Conservation (phyloP, 2,329 filamentous ascomycete genomes). For the Trichoderma atrobrunneum region DNA sequence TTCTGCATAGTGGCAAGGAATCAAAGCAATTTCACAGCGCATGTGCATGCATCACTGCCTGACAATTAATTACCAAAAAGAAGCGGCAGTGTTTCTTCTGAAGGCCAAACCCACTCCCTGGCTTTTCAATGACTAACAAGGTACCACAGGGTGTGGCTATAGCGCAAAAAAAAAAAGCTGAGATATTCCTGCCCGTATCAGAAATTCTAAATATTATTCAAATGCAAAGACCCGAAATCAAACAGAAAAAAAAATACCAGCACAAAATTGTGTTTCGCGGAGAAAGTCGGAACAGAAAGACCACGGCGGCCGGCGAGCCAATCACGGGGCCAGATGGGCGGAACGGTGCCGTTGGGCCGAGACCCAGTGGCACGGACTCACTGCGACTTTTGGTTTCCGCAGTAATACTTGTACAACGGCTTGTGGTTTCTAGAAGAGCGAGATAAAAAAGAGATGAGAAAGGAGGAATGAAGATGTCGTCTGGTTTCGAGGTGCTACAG, state of each 20-base stretch:
- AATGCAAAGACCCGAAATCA: not conserved
- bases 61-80: not conserved
- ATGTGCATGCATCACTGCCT: not conserved
- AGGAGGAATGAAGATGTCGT: not conserved
- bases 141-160: not conserved
- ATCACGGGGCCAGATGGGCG: conserved; percentile 12
- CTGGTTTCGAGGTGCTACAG: not conserved
- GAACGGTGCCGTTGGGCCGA: conserved; percentile 24
- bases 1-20: not conserved
- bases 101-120: not conserved
- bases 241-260: not conserved
- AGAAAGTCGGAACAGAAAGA: conserved; percentile 22
- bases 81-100: not conserved
- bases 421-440: not conserved
- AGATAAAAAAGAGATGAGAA: not conserved
- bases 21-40: not conserved
- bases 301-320: conserved; percentile 13
- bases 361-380: conserved; percentile 12
- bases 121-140: not conserved
- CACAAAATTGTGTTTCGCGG: conserved; percentile 5
- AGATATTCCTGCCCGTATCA: not conserved
- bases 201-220: not conserved
- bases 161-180: not conserved
- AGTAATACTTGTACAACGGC: not conserved
- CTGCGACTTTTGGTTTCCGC: not conserved